A percentile compares a stretch with the other conserved stretches of the same genome.
These are phyloP conservation scores for Musa balbisiana DNA, from an alignment of 202 grass and related monocot genomes.

Conservation along the genomic window DNA sequence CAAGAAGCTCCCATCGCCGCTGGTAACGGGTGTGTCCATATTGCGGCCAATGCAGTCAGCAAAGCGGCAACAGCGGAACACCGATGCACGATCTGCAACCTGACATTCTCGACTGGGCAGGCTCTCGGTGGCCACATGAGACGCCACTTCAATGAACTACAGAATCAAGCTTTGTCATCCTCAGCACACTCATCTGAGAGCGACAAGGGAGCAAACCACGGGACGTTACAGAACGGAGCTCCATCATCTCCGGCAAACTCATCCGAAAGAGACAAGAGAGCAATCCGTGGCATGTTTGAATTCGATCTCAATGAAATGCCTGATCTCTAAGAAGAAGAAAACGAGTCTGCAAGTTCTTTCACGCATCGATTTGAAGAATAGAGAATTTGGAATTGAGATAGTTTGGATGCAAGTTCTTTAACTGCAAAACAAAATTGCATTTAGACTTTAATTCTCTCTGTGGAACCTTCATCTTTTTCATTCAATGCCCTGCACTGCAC, in stretches of 20 bases:
- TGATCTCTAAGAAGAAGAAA: background rate
- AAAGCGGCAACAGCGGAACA: background rate
- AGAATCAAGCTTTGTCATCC: background rate
- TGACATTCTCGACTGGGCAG: slow-evolving; percentile 32
- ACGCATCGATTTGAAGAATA: too few species aligned
- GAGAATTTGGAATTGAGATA: too few species aligned
- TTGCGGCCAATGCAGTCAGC: too few species aligned
- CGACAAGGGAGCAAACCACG: background rate
- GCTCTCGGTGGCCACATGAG: slow-evolving; percentile 56
- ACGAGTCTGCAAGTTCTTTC: background rate
- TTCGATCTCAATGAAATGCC: background rate
- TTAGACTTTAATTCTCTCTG: too few species aligned
- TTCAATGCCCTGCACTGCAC: too few species aligned
- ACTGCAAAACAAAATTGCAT: too few species aligned
- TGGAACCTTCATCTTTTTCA: too few species aligned
- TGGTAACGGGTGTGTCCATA: background rate
- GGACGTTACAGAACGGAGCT: background rate
- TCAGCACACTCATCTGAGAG: background rate
- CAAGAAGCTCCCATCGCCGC: too few species aligned
- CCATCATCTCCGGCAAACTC: background rate
- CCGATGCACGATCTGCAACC: slow-evolving; percentile 22
- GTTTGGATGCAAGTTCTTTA: too few species aligned
- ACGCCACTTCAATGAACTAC: slow-evolving; percentile 23
- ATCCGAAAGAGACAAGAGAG: background rate
- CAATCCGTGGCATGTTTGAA: background rate